Evolutionary conservation across 768 basidiomycete species (phyloP).

Genomic region (Hericium erinaceus): DNA sequence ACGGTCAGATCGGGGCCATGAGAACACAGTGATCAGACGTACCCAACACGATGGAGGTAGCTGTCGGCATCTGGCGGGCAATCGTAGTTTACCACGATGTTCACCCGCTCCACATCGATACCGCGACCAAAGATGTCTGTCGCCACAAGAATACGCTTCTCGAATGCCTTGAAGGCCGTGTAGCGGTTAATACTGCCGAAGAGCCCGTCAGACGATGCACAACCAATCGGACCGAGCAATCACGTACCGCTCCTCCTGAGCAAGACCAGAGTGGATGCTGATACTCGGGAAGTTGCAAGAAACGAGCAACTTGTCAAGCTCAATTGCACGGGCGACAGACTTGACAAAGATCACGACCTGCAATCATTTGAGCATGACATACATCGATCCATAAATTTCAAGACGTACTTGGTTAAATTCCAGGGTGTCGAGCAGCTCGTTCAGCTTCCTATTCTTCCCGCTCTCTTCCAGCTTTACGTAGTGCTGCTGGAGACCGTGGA

Average conservation of each 20-base stretch:
- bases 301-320: constrained; percentile 90
- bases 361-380: neutral
- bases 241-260: constrained; percentile 91
- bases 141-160: constrained; percentile 97
- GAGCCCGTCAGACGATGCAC: neutral
- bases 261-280: constrained; percentile 89
- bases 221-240: neutral
- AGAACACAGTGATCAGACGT: constrained; percentile 15
- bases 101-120: constrained; percentile 99
- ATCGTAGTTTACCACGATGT: constrained; percentile 99
- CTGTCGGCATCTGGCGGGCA: constrained; percentile 95
- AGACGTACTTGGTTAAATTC: constrained; percentile 91
- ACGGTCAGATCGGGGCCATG: neutral
- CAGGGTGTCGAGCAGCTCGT: constrained; percentile 87
- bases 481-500: constrained; percentile 97
- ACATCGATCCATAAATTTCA: neutral
- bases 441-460: constrained; percentile 94
- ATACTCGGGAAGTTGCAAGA: constrained; percentile 99
- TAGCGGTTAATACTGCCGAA: constrained; percentile 77
- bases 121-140: constrained; percentile 99
- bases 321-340: constrained; percentile 92
- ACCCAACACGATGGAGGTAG: constrained; percentile 97
- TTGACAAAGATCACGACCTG: constrained; percentile 99
- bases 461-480: constrained; percentile 95
- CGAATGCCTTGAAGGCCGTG: constrained; percentile 97